phyloP scores from a whole-genome alignment of 305 asterid genomes.

The Rubia peregrina region DNA sequence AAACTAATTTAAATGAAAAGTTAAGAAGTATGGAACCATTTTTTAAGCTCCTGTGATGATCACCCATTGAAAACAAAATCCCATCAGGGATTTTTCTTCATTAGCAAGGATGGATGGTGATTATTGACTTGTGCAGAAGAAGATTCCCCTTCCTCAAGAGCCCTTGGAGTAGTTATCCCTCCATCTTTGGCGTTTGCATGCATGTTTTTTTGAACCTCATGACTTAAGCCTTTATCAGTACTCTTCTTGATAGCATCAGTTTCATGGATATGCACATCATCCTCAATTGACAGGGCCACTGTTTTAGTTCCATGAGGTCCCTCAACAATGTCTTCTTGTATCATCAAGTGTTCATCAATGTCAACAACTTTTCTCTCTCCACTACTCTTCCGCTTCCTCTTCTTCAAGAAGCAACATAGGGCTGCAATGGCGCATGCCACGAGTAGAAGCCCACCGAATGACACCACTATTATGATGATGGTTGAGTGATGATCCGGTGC shows the following conservation, averaged over 20 bases:
- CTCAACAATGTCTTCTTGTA: slow-evolving; percentile 43
- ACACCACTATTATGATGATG: slow-evolving; percentile 38
- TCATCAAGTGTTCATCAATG: slow-evolving; percentile 39
- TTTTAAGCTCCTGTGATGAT: not conserved
- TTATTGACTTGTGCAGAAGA: slow-evolving; percentile 22
- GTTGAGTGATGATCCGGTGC: slow-evolving; percentile 33
- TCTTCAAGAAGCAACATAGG: slow-evolving; percentile 44
- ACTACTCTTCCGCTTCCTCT: slow-evolving; percentile 24
- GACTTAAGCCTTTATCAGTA: slow-evolving; percentile 21
- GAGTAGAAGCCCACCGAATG: slow-evolving; percentile 44
- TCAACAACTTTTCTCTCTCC: slow-evolving; percentile 37
- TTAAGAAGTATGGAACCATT: not conserved
- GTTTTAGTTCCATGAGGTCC: slow-evolving; percentile 49
- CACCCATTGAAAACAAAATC: not conserved
- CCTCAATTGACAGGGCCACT: slow-evolving; percentile 42
- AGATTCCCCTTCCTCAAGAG: slow-evolving; percentile 36
- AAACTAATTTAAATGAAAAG: not conserved
- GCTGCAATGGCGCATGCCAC: slow-evolving; percentile 38
- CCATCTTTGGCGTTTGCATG: slow-evolving; percentile 28
- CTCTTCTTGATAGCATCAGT: slow-evolving; percentile 25
- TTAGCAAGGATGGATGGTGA: not conserved
- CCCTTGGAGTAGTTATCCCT: slow-evolving; percentile 23
- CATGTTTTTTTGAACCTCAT: slow-evolving; percentile 14
- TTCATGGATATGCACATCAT: slow-evolving; percentile 40
- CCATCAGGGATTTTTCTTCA: slow-evolving; percentile 8